phyloP scores from a whole-genome alignment of 768 basidiomycete genomes.

The Hericium rajendrae region DNA sequence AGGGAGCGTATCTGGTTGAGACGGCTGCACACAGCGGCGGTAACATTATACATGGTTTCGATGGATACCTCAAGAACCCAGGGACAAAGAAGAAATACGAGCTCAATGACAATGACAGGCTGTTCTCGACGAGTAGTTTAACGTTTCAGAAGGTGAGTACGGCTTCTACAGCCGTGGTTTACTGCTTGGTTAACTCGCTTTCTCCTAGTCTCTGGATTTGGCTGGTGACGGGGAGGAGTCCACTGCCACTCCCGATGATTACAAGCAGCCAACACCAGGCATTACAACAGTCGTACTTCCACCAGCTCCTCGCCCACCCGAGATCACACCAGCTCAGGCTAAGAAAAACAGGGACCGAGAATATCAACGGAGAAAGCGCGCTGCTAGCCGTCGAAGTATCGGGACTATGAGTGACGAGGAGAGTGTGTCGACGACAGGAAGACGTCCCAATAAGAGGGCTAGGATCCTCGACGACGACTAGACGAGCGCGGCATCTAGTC shows the following conservation, averaged over 20 bases:
- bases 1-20: constrained; percentile 67
- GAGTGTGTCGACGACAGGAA: constrained; percentile 27
- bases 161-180: not conserved
- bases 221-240: constrained; percentile 60
- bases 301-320: constrained; percentile 59
- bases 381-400: constrained; percentile 47
- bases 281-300: constrained; percentile 72
- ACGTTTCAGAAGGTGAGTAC: constrained; percentile 60
- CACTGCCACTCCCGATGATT: constrained; percentile 55
- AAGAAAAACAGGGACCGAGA: constrained; percentile 76
- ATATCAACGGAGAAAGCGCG: constrained; percentile 72
- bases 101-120: constrained; percentile 64
- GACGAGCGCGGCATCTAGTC: not conserved
- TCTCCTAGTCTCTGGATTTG: constrained; percentile 62
- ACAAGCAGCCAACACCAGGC: constrained; percentile 59
- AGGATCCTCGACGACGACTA: constrained; percentile 47
- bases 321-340: constrained; percentile 59
- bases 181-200: not conserved
- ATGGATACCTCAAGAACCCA: constrained; percentile 77
- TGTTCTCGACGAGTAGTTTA: constrained; percentile 75
- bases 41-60: constrained; percentile 83
- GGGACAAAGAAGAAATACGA: constrained; percentile 64
- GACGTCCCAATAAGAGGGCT: constrained; percentile 61
- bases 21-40: constrained; percentile 71
- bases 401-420: constrained; percentile 72